phyloP scores from a whole-genome alignment of 108 stramenopile species.

The Asterionellopsis glacialis region DNA sequence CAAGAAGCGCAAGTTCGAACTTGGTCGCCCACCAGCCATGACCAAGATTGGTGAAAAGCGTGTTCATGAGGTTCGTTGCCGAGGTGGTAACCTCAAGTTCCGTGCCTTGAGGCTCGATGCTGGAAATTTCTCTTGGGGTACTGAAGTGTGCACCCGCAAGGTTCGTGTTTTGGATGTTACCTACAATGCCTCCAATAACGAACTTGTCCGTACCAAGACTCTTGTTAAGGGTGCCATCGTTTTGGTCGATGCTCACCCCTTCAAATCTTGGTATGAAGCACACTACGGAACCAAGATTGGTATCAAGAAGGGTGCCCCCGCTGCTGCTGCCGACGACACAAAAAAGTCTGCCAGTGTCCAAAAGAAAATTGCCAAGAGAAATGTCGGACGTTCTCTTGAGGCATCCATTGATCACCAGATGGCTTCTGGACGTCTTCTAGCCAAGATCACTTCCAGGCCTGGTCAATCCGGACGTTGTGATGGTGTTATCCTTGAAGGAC shows the following conservation, averaged over 20 bases:
- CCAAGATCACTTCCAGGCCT: slow-evolving; percentile 97
- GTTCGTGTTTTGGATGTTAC: slow-evolving; percentile 98
- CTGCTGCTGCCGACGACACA: slow-evolving; percentile 24
- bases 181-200: slow-evolving; percentile 99
- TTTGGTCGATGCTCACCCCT: slow-evolving; percentile 96
- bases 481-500: slow-evolving; percentile 98
- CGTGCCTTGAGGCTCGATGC: slow-evolving; percentile 94
- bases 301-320: slow-evolving; percentile 80
- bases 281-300: slow-evolving; percentile 97
- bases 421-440: slow-evolving; percentile 93
- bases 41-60: slow-evolving; percentile 97
- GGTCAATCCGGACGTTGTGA: slow-evolving; percentile 98
- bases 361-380: slow-evolving; percentile 84
- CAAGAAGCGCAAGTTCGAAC: slow-evolving; percentile 99
- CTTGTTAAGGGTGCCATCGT: slow-evolving; percentile 99
- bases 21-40: slow-evolving; percentile 97
- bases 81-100: slow-evolving; percentile 97
- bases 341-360: slow-evolving; percentile 68
- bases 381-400: slow-evolving; percentile 83
- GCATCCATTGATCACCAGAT: slow-evolving; percentile 92
- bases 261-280: slow-evolving; percentile 97
- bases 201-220: slow-evolving; percentile 99
- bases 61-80: slow-evolving; percentile 86
- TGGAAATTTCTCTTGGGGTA: slow-evolving; percentile 99
- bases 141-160: slow-evolving; percentile 98